Percentiles rank a stretch among this genome's conserved stretches.
These are phyloP conservation scores for Dryadomyces quercivorus DNA, from an alignment of 2,329 filamentous ascomycete species.

Conservation along the genomic window DNA sequence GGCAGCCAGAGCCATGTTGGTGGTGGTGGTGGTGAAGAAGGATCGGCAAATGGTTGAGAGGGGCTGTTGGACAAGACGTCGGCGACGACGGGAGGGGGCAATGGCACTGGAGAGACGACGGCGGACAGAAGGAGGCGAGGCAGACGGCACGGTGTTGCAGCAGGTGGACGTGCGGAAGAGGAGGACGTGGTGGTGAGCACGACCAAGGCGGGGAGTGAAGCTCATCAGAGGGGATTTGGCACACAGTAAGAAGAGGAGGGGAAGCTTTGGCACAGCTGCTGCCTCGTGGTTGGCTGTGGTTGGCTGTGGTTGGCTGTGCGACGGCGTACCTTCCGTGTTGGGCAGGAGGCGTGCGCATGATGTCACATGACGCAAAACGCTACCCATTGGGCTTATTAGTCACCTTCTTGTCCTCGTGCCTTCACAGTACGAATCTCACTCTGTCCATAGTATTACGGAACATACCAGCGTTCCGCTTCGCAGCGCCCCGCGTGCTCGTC, in stretches of 20 bases:
- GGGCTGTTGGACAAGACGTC: not conserved
- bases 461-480: too few relatives aligned
- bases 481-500: too few relatives aligned
- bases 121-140: not conserved
- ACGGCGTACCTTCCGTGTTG: not conserved
- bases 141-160: not conserved
- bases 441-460: too few relatives aligned
- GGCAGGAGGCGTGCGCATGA: not conserved
- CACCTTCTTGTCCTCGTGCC: too few relatives aligned
- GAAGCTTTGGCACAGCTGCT: not conserved
- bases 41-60: not conserved
- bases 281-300: not conserved
- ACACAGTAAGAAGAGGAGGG: not conserved
- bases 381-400: too few relatives aligned
- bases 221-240: not conserved
- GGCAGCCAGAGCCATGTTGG: slow-evolving; percentile 37
- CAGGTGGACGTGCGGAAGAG: not conserved
- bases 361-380: not conserved
- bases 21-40: slow-evolving; percentile 11
- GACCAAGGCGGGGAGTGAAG: not conserved
- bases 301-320: not conserved
- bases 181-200: not conserved
- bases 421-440: too few relatives aligned
- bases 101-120: not conserved
- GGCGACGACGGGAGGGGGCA: not conserved